A percentile compares a stretch with the other conserved stretches of the same genome.
Conservation (phyloP, 495 filamentous ascomycete species). For the Aspergillus cavernicola region DNA sequence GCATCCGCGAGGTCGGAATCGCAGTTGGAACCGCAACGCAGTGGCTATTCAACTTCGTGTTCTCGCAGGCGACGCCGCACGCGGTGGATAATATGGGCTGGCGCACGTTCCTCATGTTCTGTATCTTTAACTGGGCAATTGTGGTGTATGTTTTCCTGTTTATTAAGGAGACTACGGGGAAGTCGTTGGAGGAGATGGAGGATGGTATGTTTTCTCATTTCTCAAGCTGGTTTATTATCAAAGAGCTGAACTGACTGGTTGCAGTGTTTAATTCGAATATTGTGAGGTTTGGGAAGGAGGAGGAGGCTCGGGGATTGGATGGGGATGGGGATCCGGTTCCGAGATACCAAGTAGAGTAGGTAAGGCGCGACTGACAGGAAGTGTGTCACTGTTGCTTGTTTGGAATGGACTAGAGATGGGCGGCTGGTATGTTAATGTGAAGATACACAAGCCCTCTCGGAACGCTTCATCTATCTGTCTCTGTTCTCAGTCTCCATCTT, state of each 20-base stretch:
- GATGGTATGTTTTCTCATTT: constrained; percentile 1
- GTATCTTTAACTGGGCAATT: constrained; percentile 26
- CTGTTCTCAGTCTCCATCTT: too few species aligned
- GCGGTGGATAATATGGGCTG: constrained; percentile 40
- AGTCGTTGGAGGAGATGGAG: constrained; percentile 11
- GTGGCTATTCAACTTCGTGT: constrained; percentile 51
- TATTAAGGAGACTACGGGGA: constrained; percentile 32
- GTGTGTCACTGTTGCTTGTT: too few species aligned
- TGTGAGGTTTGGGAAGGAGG: neutral
- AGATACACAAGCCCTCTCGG: too few species aligned
- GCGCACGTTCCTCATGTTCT: constrained; percentile 42
- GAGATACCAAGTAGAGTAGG: too few species aligned
- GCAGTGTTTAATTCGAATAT: constrained; percentile 1
- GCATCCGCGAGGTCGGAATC: constrained; percentile 45
- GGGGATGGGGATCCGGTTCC: too few species aligned
- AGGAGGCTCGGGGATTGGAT: neutral
- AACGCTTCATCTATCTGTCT: too few species aligned
- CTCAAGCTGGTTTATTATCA: neutral
- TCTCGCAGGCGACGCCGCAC: constrained; percentile 45
- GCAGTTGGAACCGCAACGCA: constrained; percentile 41
- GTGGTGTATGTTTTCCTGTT: constrained; percentile 37
- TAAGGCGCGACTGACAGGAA: too few species aligned
- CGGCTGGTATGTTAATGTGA: too few species aligned
- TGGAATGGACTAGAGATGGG: too few species aligned
- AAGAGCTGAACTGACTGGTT: neutral